Conservation (phyloP, 2,329 filamentous ascomycete species). For the Aspergillus pseudoviridinutans region DNA sequence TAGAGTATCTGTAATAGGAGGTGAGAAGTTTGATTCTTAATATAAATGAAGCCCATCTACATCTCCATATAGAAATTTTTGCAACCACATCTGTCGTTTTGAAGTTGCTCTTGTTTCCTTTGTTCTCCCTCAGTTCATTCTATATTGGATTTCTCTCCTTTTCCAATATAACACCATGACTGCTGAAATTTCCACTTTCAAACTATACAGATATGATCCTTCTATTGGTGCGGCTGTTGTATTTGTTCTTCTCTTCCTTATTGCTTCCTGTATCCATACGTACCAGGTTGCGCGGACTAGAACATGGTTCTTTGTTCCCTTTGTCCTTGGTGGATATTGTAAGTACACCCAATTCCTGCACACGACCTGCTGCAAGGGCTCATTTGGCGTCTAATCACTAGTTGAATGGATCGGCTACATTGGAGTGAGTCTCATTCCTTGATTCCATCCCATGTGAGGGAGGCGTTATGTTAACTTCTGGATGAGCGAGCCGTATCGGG, state of each 20-base stretch:
- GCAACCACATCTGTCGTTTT: neutral
- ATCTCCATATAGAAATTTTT: neutral
- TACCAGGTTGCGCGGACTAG: conserved; percentile 41
- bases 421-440: neutral
- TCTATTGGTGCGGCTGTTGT: conserved; percentile 45
- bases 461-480: neutral
- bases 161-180: neutral
- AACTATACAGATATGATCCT: conserved; percentile 42
- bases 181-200: neutral
- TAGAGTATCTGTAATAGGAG: neutral
- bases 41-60: neutral
- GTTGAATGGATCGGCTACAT: neutral
- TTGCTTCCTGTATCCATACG: conserved; percentile 40
- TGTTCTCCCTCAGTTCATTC: neutral
- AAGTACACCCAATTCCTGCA: conserved; percentile 9
- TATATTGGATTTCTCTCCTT: neutral
- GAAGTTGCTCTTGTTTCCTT: neutral
- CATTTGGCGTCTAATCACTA: neutral
- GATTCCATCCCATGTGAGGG: neutral
- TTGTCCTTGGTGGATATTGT: conserved; percentile 38
- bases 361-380: neutral
- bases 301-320: conserved; percentile 47
- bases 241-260: conserved; percentile 45
- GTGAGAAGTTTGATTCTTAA: neutral
- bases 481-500: neutral